Evolutionary conservation across 2,329 filamentous ascomycete genomes (phyloP).

Genomic region (Sclerotiophoma versabilis): DNA sequence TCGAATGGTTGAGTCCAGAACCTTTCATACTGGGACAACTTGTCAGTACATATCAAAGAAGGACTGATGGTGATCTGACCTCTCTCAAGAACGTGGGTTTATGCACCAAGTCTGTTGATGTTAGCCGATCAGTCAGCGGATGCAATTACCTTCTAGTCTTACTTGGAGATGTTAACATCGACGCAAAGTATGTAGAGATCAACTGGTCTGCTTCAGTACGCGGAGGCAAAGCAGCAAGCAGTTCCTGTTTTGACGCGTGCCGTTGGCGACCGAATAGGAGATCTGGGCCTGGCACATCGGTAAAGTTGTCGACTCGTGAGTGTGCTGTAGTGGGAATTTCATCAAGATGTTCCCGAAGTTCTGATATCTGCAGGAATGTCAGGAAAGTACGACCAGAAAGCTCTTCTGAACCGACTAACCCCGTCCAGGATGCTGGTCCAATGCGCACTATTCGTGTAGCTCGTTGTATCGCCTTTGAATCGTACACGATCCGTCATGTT

Average conservation of each 20-base stretch:
- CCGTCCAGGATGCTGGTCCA: slow-evolving; percentile 49
- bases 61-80: slow-evolving; percentile 14
- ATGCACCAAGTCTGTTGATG: slow-evolving; percentile 33
- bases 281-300: slow-evolving; percentile 35
- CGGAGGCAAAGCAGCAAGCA: slow-evolving; percentile 38
- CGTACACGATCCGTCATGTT: slow-evolving; percentile 42
- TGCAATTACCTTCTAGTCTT: not conserved
- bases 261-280: slow-evolving; percentile 38
- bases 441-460: slow-evolving; percentile 43
- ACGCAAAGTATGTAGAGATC: slow-evolving; percentile 34
- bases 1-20: slow-evolving; percentile 54
- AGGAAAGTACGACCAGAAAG: not conserved
- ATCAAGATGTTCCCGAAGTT: slow-evolving; percentile 43
- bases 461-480: slow-evolving; percentile 36
- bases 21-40: slow-evolving; percentile 45
- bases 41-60: slow-evolving; percentile 5
- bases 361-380: slow-evolving; percentile 34
- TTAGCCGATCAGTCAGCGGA: slow-evolving; percentile 6
- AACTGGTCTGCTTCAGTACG: slow-evolving; percentile 36
- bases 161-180: slow-evolving; percentile 39
- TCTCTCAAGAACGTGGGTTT: slow-evolving; percentile 39
- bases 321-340: slow-evolving; percentile 35
- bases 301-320: slow-evolving; percentile 17
- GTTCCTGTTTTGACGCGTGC: slow-evolving; percentile 38
- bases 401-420: slow-evolving; percentile 20